Base-by-base conservation (phyloP, 345 rosid genomes). In the Aegle marmelos region DNA sequence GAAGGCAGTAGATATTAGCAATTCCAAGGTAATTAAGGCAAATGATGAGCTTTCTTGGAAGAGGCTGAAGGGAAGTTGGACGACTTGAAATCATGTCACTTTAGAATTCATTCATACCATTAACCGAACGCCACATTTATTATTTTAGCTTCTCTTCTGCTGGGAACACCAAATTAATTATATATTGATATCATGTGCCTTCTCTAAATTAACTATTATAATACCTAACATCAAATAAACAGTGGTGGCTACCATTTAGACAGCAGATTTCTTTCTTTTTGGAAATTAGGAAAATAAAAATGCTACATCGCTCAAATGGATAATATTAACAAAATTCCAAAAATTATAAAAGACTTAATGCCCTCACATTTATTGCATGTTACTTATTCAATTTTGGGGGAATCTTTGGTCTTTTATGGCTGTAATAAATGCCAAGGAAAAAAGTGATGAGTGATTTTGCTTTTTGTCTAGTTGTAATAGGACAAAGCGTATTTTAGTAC, bases 151-250 rank as follows among this genome's bases (percentile, higher is more conserved):
- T 22, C 37, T 60, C 56, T 61, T 39, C 9, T 24, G 39, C 37
- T 9, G 27, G 56, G 27, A 73, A 17, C 68, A 61, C 24, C 25
- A 14, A 22, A 33, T 6, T 61, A 75, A 48, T n/a, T 50, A 22
- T 33, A 28, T 21, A 4, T 33, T 9, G 7, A 48, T n/a, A 24
- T 64, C 68, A 75, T 14, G n/a, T 73, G 9, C 22, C 22, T 48
- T 75, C 60, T 48, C 48, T 64, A 61, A 17, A 59, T 58, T 28
- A 9, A 60, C 2, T 22, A 31, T 64, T 33, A 33, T 7, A 64
- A 64, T 17, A 33, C 17, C 7, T 64, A 75, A 70, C 67, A 57
- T 25, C 56, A 68, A 63, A 27, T 8, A 45, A 77, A 72, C 69
- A 70, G 30, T 28, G n/a, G 57, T 66, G 41, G 25, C 64, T 27